Conservation (phyloP, 2,329 filamentous ascomycete genomes). For the Cytospora piceae region DNA sequence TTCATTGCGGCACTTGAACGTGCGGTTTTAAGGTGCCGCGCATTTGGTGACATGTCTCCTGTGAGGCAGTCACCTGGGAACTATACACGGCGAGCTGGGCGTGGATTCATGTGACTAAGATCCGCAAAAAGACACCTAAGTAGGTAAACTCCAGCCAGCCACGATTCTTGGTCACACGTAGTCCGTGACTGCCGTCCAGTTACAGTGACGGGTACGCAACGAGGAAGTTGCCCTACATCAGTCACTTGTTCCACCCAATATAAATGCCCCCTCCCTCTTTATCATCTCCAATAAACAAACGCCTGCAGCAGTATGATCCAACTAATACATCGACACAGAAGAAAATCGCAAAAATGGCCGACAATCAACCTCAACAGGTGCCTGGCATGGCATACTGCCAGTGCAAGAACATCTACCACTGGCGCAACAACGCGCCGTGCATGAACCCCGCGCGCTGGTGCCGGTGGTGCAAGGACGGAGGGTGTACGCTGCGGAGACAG, state of each 20-base stretch:
- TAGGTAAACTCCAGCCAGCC: too few relatives aligned
- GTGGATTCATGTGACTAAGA: not conserved
- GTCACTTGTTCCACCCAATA: not conserved
- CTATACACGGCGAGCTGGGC: not conserved
- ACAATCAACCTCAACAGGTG: not conserved
- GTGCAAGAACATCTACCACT: constrained; percentile 11
- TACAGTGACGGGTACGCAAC: too few relatives aligned
- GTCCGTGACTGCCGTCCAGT: too few relatives aligned
- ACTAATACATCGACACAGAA: not conserved
- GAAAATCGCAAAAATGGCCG: constrained; percentile 5
- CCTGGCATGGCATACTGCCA: constrained; percentile 6
- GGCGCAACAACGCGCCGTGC: not conserved
- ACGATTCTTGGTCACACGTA: too few relatives aligned
- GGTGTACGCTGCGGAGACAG: constrained; percentile 9
- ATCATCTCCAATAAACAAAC: not conserved
- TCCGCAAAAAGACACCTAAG: too few relatives aligned
- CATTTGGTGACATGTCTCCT: not conserved
- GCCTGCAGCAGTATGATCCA: not conserved
- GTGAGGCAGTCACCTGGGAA: not conserved
- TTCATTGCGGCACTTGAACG: not conserved
- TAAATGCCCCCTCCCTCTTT: not conserved
- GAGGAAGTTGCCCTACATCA: too few relatives aligned
- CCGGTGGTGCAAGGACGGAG: constrained; percentile 11
- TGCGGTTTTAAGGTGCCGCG: not conserved
- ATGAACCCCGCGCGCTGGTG: constrained; percentile 14